phyloP scores from a whole-genome alignment of 768 basidiomycete species.

The Auriculariales sp. region DNA sequence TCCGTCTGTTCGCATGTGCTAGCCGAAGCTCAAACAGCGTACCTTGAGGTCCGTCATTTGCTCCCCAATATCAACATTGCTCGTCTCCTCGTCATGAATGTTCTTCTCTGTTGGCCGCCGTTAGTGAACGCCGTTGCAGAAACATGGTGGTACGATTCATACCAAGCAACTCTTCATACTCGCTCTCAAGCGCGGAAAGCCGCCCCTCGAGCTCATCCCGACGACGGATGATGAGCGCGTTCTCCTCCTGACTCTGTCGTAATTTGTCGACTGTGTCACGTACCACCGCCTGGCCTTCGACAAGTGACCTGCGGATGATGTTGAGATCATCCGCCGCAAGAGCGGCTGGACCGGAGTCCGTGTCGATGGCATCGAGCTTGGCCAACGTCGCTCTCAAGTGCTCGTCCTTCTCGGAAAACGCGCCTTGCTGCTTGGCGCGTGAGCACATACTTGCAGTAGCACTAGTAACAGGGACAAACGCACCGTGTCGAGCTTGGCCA shows the following conservation, averaged over 20 bases:
- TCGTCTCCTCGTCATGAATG: constrained; percentile 77
- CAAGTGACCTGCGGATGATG: constrained; percentile 71
- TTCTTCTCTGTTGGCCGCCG: constrained; percentile 56
- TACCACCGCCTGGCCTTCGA: constrained; percentile 73
- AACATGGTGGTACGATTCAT: constrained; percentile 14
- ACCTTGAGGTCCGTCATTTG: constrained; percentile 89
- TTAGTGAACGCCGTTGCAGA: constrained; percentile 8
- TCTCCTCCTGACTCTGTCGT: constrained; percentile 83
- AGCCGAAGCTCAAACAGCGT: constrained; percentile 13
- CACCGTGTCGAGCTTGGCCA: constrained; percentile 96
- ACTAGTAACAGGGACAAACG: constrained; percentile 15
- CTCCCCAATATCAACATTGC: constrained; percentile 67
- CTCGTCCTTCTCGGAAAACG: constrained; percentile 91
- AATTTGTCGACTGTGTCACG: constrained; percentile 84
- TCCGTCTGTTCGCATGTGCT: constrained; percentile 8
- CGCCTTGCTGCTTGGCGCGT: constrained; percentile 49
- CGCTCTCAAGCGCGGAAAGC: constrained; percentile 67
- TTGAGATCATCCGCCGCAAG: constrained; percentile 67
- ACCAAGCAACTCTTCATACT: constrained; percentile 96
- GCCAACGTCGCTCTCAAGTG: constrained; percentile 71
- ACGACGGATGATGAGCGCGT: constrained; percentile 66
- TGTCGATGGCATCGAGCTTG: constrained; percentile 74
- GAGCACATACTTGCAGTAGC: not conserved
- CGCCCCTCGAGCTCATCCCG: constrained; percentile 80
- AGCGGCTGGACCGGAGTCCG: constrained; percentile 33